Percentiles rank a stretch among this genome's conserved stretches.
These are phyloP conservation scores for Cyclotella atomus DNA, from an alignment of 108 stramenopile species.

Conservation along the genomic window DNA sequence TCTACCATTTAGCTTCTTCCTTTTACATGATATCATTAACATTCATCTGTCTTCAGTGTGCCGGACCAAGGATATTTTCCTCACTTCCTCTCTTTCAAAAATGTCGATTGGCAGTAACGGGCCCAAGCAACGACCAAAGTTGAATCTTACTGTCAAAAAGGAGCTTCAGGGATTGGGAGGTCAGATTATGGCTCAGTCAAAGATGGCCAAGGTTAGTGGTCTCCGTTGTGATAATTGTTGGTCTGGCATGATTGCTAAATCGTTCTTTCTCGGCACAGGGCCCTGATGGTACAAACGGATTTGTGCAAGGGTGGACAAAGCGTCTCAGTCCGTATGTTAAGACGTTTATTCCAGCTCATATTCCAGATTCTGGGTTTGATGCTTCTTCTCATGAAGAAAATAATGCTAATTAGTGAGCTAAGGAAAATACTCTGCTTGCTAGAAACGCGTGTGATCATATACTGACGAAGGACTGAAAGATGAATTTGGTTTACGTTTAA, in stretches of 20 bases:
- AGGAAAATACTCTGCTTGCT: no score
- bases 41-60: conserved; percentile 44
- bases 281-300: conserved; percentile 71
- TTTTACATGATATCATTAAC: background rate
- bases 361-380: conserved; percentile 12
- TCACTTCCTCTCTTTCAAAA: conserved; percentile 40
- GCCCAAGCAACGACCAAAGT: conserved; percentile 66
- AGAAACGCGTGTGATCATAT: no score
- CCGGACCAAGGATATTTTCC: conserved; percentile 76
- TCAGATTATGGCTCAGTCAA: conserved; percentile 84
- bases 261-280: conserved; percentile 29
- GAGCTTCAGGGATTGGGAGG: conserved; percentile 74
- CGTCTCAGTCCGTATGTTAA: conserved; percentile 41
- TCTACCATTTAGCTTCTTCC: background rate
- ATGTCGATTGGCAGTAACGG: conserved; percentile 50
- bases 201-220: conserved; percentile 72
- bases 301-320: conserved; percentile 70
- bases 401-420: background rate
- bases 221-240: conserved; percentile 18
- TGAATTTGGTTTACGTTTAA: no score
- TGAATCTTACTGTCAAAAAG: conserved; percentile 84
- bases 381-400: background rate
- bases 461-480: no score
- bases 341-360: conserved; percentile 12
- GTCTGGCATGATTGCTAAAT: background rate